These are phyloP conservation scores for Neocatenulostroma microsporum DNA, from an alignment of 2,329 filamentous ascomycete species.

Conservation along the genomic window DNA sequence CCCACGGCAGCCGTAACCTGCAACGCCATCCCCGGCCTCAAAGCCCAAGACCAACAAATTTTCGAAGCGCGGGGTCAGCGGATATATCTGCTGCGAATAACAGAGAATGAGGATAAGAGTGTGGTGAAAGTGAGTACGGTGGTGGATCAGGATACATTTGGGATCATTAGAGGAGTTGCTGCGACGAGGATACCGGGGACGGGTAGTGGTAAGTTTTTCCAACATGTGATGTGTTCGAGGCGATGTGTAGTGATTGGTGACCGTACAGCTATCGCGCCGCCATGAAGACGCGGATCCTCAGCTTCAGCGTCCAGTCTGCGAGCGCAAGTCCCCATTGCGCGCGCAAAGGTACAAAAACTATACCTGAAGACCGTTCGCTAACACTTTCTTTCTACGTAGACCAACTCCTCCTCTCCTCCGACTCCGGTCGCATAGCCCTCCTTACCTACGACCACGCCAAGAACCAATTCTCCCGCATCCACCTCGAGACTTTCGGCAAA, in stretches of 20 bases:
- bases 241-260: slow-evolving; percentile 40
- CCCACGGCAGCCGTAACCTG: slow-evolving; percentile 86
- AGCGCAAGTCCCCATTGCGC: too few species aligned
- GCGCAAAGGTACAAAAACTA: neutral
- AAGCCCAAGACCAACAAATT: slow-evolving; percentile 88
- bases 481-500: slow-evolving; percentile 97
- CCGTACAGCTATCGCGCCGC: slow-evolving; percentile 9
- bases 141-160: slow-evolving; percentile 89
- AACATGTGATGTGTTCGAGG: neutral
- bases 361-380: neutral
- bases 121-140: slow-evolving; percentile 81
- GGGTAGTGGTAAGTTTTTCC: slow-evolving; percentile 65
- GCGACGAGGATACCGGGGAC: slow-evolving; percentile 89
- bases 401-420: slow-evolving; percentile 89
- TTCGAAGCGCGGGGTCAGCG: slow-evolving; percentile 86
- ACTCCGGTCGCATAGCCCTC: slow-evolving; percentile 91
- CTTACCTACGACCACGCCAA: slow-evolving; percentile 82
- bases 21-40: slow-evolving; percentile 73
- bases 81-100: slow-evolving; percentile 77
- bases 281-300: neutral
- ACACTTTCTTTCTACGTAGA: slow-evolving; percentile 48
- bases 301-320: too few species aligned
- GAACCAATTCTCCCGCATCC: slow-evolving; percentile 80
- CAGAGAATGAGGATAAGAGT: slow-evolving; percentile 42
- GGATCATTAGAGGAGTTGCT: slow-evolving; percentile 82